Evolutionary conservation across 805 yeast genomes (phyloP).

Genomic region (Sugiyamaella mastotermitis): DNA sequence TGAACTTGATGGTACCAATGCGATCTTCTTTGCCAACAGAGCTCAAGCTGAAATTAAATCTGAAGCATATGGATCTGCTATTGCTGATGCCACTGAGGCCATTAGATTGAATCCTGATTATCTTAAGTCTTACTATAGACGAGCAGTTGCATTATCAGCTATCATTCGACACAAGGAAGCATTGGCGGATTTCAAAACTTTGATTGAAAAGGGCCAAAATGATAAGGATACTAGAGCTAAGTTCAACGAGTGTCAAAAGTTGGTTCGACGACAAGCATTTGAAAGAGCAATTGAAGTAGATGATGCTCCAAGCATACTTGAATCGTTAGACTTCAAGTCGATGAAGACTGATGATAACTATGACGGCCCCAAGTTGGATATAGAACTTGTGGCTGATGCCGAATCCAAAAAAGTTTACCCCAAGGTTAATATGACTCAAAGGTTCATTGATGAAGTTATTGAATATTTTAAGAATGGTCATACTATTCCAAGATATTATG

Average conservation of each 20-base stretch:
- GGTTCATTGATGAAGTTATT: constrained; percentile 61
- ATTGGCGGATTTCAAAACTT: constrained; percentile 56
- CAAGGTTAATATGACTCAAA: constrained; percentile 39
- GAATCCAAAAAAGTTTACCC: constrained; percentile 19
- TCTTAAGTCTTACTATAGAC: constrained; percentile 77
- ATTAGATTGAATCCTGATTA: constrained; percentile 60
- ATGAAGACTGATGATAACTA: constrained; percentile 48
- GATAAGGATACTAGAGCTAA: constrained; percentile 64
- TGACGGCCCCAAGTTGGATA: constrained; percentile 51
- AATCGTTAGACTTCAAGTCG: constrained; percentile 28
- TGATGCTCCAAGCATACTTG: constrained; percentile 47
- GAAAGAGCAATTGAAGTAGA: constrained; percentile 80
- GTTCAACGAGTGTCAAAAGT: constrained; percentile 54
- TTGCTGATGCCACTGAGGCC: constrained; percentile 70
- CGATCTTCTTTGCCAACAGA: constrained; percentile 74
- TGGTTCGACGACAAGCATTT: constrained; percentile 69
- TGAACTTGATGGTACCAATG: constrained; percentile 48
- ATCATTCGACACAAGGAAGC: constrained; percentile 72
- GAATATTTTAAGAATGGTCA: constrained; percentile 68
- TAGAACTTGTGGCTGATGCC: constrained; percentile 32
- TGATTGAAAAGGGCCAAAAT: constrained; percentile 55
- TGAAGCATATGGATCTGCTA: constrained; percentile 82
- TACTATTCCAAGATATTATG: constrained; percentile 71
- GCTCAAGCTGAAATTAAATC: constrained; percentile 84
- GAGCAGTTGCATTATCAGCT: constrained; percentile 78